Evolutionary conservation across 148 eudicot genomes (phyloP).

Genomic region (Persicaria tinctoria): DNA sequence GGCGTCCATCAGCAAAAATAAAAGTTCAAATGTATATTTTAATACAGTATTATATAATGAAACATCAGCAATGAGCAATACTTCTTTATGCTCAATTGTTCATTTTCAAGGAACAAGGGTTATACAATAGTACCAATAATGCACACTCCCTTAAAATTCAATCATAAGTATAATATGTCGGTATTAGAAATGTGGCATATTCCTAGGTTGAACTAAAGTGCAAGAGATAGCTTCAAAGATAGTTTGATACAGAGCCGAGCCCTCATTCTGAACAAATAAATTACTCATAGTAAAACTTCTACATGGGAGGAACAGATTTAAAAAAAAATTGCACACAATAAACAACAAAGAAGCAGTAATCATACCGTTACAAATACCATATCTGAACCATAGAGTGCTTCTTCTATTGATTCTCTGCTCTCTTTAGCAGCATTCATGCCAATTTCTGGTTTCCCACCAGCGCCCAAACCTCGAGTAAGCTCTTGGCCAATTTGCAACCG

Average conservation of each 20-base stretch:
- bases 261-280: neutral
- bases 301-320: neutral
- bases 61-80: neutral
- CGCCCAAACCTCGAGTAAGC: constrained; percentile 95
- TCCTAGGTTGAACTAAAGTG: neutral
- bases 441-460: constrained; percentile 95
- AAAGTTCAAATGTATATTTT: too few species aligned
- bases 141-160: neutral
- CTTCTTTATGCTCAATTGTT: neutral
- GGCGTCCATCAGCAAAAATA: neutral
- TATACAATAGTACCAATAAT: neutral
- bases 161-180: neutral
- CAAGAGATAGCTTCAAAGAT: neutral
- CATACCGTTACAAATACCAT: constrained; percentile 98
- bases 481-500: constrained; percentile 93
- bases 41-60: neutral
- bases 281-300: neutral
- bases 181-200: too few species aligned
- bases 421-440: constrained; percentile 97
- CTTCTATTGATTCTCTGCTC: constrained; percentile 73
- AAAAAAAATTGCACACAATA: neutral
- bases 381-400: constrained; percentile 86
- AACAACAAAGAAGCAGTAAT: constrained; percentile 11
- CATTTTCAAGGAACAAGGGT: neutral
- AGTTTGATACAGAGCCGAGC: neutral